Percentiles rank a stretch among this genome's conserved stretches.
These are phyloP conservation scores for Candida boidinii DNA, from an alignment of 805 yeast species.

Conservation along the genomic window DNA sequence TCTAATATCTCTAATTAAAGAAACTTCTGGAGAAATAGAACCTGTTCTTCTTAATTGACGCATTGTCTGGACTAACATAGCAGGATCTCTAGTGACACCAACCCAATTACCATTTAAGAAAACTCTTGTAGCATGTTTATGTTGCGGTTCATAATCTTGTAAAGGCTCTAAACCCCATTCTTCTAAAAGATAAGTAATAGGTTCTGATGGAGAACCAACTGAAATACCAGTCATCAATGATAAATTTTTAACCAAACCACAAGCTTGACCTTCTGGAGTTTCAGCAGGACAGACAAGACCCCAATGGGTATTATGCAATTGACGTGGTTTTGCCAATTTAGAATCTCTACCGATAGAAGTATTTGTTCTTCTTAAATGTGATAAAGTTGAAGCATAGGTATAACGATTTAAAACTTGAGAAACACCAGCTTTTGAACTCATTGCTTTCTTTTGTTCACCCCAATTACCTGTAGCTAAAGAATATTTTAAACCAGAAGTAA, in stretches of 20 bases:
- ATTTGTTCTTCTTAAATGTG: conserved; percentile 97
- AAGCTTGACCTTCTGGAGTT: conserved; percentile 99
- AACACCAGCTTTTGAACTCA: conserved; percentile 98
- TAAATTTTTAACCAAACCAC: conserved; percentile 96
- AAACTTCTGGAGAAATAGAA: conserved; percentile 92
- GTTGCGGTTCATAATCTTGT: conserved; percentile 90
- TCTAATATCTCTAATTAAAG: conserved; percentile 93
- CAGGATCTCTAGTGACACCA: conserved; percentile 96
- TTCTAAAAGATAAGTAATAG: conserved; percentile 84
- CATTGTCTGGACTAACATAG: conserved; percentile 84
- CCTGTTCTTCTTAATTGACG: conserved; percentile 89
- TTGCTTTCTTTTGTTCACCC: conserved; percentile 99
- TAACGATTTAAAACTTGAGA: conserved; percentile 97
- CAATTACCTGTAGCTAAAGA: conserved; percentile 99
- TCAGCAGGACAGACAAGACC: conserved; percentile 99
- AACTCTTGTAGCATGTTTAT: conserved; percentile 86
- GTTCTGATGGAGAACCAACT: conserved; percentile 96
- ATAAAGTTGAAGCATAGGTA: conserved; percentile 96
- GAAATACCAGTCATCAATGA: conserved; percentile 97
- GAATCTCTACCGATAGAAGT: conserved; percentile 99
- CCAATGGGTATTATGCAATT: conserved; percentile 98
- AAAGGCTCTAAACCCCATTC: conserved; percentile 99
- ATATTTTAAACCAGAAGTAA: conserved; percentile 94
- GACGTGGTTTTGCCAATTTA: conserved; percentile 97
- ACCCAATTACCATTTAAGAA: conserved; percentile 99